Evolutionary conservation across 2,329 filamentous ascomycete genomes (phyloP), one percentile per base, ranked within the genome.

Genomic region (Fusarium vanettenii): DNA sequence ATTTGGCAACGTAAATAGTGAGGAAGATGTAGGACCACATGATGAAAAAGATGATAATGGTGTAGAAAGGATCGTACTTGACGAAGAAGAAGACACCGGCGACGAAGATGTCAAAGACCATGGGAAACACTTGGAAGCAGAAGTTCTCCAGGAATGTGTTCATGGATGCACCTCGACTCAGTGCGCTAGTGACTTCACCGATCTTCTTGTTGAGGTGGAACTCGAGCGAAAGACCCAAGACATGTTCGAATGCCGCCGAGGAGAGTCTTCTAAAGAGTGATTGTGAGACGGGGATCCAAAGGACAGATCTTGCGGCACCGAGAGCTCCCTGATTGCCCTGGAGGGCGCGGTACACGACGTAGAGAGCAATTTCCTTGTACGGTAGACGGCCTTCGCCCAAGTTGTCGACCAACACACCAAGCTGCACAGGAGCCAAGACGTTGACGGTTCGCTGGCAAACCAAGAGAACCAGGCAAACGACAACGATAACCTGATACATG

Each of bases 131-230:
- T 66, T 87, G 84, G 71, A 89, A 88, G 5, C 85, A 80, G 59
- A 88, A 85, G 41, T 82, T 82, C 74, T 88, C 87, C 3, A 88
- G 78, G 43, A 89, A 88, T 0, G 83, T 87, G 72, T 87, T 88
- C 35, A 88, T 82, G 1, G 86, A 83, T 7, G 82, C 83, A 5
- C 87, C 87, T 59, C 86, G 85, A 65, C 81, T 86, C 0, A 89
- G 79, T 1, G 87, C 87, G 56, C 84, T 88, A 5, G 86, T 85
- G 10, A 89, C 86, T 75, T 88, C 87, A 3, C 86, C 87, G n/a
- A 86, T 84, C 48, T 85, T 83, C 71, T 88, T 88, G 76, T 84
- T 86, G 2, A 88, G 79, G 64, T 89, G 87, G 52, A 89, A 89
- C 13, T 88, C 86, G 11, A 88, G 79, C 0, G 85, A 87, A 1